Evolutionary conservation across 768 basidiomycete genomes (phyloP).

Genomic region (Lanmaoa rubissima): DNA sequence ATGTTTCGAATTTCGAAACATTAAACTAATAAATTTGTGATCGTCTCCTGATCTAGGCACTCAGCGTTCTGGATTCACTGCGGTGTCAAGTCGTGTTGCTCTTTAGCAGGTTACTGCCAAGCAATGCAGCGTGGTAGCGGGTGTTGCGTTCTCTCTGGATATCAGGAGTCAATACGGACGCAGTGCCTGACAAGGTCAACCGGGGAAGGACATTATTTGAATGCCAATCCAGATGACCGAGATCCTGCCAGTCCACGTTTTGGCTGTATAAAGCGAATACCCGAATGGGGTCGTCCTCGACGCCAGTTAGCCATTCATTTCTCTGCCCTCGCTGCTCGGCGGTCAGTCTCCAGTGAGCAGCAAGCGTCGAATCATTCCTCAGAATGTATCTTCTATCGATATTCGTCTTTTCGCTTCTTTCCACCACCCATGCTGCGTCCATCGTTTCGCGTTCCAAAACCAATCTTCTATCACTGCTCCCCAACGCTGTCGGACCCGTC

Average conservation of each 20-base stretch:
- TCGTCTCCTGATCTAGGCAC: background rate
- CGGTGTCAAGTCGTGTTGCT: background rate
- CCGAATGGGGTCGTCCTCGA: background rate
- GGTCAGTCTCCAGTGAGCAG: background rate
- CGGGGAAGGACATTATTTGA: background rate
- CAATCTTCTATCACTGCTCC: background rate
- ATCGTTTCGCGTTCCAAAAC: constrained; percentile 16
- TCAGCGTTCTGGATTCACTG: background rate
- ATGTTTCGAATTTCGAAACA: background rate
- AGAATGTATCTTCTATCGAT: constrained; percentile 13
- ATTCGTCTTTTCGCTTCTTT: constrained; percentile 4
- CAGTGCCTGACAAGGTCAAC: background rate
- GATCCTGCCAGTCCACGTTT: background rate
- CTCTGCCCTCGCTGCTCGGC: background rate
- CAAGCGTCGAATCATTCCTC: background rate
- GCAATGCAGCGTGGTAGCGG: background rate
- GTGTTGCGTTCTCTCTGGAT: background rate
- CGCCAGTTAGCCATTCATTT: background rate
- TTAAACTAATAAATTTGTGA: background rate
- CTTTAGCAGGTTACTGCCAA: background rate
- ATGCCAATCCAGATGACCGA: background rate
- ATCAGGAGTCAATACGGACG: background rate
- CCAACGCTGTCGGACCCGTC: constrained; percentile 12
- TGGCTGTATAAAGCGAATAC: background rate
- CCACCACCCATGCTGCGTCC: constrained; percentile 13